Evolutionary conservation across 202 grass and related monocot genomes (phyloP), one percentile per base, ranked within the genome.

Genomic region (Zizania palustris): DNA sequence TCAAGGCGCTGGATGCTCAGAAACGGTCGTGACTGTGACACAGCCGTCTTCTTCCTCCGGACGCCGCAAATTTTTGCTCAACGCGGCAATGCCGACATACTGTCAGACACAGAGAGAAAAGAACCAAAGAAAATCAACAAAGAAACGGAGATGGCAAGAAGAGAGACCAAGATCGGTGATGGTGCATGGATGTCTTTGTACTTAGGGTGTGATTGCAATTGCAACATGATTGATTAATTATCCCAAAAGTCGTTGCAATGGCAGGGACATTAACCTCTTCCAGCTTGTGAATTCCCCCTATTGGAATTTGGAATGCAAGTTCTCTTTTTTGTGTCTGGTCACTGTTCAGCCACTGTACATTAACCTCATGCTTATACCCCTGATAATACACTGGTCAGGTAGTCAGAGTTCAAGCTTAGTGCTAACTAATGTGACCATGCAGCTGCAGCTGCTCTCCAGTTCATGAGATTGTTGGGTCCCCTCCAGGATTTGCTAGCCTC

Each of bases 1-100:
- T 79, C 70, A 87, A 75, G 64, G 86, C 76, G 73, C 81, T 93
- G 63, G 82, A 79, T 49, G 77, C 40, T 44, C 20, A 71, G 62
- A 78, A 79, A 51, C 83, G 81, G 28, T 44, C 20, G 37, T 88
- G 83, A 66, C 20, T 3, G 8, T 66, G 14, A 22, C 67, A 38
- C 65, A 6, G 1, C 4, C 41, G 3, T 45, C 41, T 45, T 45
- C n/a, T 68, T 5, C 43, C 21, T 28, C 28, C 28, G 28, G 28
- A 28, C 51, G 38, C 41, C 51, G 66, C 36, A 22, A 82, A 7
- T 82, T 80, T 87, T 76, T 55, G 19, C 34, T 46, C 28, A 28
- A 28, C 3, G 12, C 42, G 10, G 36, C 7, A 45, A 65, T 11
- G 10, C 13, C 21, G 6, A 11, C 12, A 9, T 28, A 5, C 39